Evolutionary conservation across 495 filamentous ascomycete species (phyloP), one percentile per base, ranked within the genome.

Genomic region (Annulohypoxylon moriforme): DNA sequence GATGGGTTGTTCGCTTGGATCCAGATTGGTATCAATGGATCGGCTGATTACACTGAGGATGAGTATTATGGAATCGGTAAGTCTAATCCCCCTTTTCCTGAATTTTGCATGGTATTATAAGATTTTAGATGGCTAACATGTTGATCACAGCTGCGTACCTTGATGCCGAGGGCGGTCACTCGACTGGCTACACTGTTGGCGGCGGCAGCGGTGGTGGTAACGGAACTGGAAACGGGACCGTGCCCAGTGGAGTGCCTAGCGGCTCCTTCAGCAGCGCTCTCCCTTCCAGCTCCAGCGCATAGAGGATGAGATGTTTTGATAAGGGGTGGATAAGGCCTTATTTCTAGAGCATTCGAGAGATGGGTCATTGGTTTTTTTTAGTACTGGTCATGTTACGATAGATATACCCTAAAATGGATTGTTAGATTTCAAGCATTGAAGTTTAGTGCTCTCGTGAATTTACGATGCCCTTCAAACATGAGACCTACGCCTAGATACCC

Each of bases 1-100:
- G 85, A 87, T 64, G 86, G 87, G 3, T 61, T 88, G n/a, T 82
- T 88, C 65, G 83, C 78, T 20, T 86, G 80, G 80, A 84, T 87
- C 64, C 77, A 81, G 50, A 79, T 87, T 53, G 85, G 83, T 42
- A 74, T 87, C 55, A 79, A 86, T 63, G 55, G 68, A 4, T 76
- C 75, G 1, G 76, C 72, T 22, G 62, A 77, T 20, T 79, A 79
- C 47, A 78, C 69, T 16, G 71, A 67, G 10, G 69, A 75, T 44
- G 46, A 73, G 1, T 73, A 73, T 16, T 75, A 75, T 27, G 52
- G 50, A 40, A 14, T 72, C 29, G 71, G 59, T 72, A 31, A 59
- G 69, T 64, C 13, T 44, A 31, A 14, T 14, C 4, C 13, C 36
- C 36, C 14, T 13, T n/a, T n/a, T n/a, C n/a, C n/a, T n/a, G n/a